Evolutionary conservation across 2,329 filamentous ascomycete species (phyloP).

Genomic region (Cladosporium sp.): DNA sequence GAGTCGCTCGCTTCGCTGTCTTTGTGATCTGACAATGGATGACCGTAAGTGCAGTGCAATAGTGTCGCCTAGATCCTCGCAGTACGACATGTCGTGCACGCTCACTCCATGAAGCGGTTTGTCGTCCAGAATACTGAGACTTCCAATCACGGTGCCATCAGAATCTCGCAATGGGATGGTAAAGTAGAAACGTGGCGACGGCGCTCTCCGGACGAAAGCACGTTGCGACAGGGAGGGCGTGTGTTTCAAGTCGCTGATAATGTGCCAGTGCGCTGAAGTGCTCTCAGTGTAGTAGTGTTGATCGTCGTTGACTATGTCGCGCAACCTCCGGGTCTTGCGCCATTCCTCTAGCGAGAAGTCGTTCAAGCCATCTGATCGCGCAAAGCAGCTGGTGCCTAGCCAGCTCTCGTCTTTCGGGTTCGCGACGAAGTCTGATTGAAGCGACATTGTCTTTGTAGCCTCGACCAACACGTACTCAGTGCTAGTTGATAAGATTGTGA

Average conservation of each 20-base stretch:
- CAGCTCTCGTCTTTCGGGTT: slow-evolving; percentile 32
- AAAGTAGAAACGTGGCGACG: slow-evolving; percentile 49
- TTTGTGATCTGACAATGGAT: slow-evolving; percentile 52
- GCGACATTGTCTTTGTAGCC: slow-evolving; percentile 43
- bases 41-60: slow-evolving; percentile 62
- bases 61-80: slow-evolving; percentile 58
- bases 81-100: slow-evolving; percentile 52
- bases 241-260: slow-evolving; percentile 29
- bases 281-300: slow-evolving; percentile 22
- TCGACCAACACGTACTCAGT: slow-evolving; percentile 55
- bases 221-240: slow-evolving; percentile 7
- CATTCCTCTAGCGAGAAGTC: slow-evolving; percentile 21
- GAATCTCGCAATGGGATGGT: slow-evolving; percentile 61
- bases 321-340: slow-evolving; percentile 1
- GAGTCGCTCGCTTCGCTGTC: slow-evolving; percentile 54
- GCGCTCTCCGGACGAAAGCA: slow-evolving; percentile 21
- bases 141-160: slow-evolving; percentile 59
- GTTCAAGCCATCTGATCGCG: slow-evolving; percentile 27
- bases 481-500: slow-evolving; percentile 50
- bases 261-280: slow-evolving; percentile 25
- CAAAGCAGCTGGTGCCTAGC: slow-evolving; percentile 21
- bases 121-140: slow-evolving; percentile 60
- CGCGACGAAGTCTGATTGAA: slow-evolving; percentile 40
- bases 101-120: slow-evolving; percentile 55
- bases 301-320: neutral